Percentiles rank a stretch among this genome's conserved stretches.
phyloP scores from a whole-genome alignment of 2,329 filamentous ascomycete genomes.

The Reticulascus tulasneorum region DNA sequence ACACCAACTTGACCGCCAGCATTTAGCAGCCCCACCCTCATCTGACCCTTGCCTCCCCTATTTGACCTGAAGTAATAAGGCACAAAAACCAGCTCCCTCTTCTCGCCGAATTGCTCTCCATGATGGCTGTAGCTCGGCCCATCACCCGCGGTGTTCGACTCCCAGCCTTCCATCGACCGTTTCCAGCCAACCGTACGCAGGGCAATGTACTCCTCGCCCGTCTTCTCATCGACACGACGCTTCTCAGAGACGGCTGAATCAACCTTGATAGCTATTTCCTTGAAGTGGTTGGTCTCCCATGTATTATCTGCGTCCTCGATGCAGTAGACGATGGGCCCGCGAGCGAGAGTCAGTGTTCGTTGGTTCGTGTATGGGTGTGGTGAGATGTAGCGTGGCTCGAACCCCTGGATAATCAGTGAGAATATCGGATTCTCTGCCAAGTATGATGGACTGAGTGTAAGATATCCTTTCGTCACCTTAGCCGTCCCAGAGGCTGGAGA shows the following conservation, averaged over 20 bases:
- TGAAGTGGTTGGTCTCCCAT: conserved; percentile 55
- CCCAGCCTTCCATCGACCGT: conserved; percentile 14
- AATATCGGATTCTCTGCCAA: conserved; percentile 35
- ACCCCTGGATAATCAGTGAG: conserved; percentile 37
- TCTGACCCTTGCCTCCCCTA: conserved; percentile 48
- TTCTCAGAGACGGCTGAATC: conserved; percentile 16
- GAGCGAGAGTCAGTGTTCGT: conserved; percentile 47
- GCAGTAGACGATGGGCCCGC: conserved; percentile 58
- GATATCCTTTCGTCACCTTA: conserved; percentile 43
- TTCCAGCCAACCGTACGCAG: conserved; percentile 18
- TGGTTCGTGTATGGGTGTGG: conserved; percentile 56
- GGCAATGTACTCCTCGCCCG: conserved; percentile 23
- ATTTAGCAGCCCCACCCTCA: conserved; percentile 40
- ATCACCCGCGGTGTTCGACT: too few relatives aligned
- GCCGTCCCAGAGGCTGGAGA: conserved; percentile 22
- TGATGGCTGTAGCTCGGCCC: too few relatives aligned
- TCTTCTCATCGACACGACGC: conserved; percentile 14
- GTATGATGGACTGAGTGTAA: conserved; percentile 39
- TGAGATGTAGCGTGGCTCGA: conserved; percentile 43
- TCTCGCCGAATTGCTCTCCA: conserved; percentile 12
- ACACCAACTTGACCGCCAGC: too few relatives aligned
- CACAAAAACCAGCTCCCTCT: conserved; percentile 40
- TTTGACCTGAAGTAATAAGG: conserved; percentile 55
- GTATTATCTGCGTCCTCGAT: conserved; percentile 55
- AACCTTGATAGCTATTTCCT: conserved; percentile 28